Conservation (phyloP, 192 early-diverging fungal genomes). For the Coemansia sp. region DNA sequence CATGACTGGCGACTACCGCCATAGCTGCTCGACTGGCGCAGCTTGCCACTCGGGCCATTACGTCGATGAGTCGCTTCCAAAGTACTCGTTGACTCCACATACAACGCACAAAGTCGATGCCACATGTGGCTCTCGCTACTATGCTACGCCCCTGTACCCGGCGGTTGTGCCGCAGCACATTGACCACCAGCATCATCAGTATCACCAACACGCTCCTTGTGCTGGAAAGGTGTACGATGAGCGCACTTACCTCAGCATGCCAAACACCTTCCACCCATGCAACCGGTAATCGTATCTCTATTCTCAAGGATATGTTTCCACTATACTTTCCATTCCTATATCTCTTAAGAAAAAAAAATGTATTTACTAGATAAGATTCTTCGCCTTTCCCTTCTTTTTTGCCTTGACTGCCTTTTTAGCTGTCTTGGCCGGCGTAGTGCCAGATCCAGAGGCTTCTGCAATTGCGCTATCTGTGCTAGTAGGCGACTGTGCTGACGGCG, state of each 20-base stretch:
- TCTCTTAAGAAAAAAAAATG: neutral
- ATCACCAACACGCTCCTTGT: neutral
- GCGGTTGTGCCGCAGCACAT: neutral
- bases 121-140: slow-evolving; percentile 28
- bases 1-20: slow-evolving; percentile 20
- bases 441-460: slow-evolving; percentile 5
- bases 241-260: slow-evolving; percentile 37
- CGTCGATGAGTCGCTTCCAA: slow-evolving; percentile 33
- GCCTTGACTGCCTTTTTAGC: slow-evolving; percentile 41
- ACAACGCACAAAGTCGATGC: slow-evolving; percentile 48
- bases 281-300: slow-evolving; percentile 20
- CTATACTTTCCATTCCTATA: neutral
- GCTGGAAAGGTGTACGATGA: slow-evolving; percentile 23
- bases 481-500: slow-evolving; percentile 7
- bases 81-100: slow-evolving; percentile 48
- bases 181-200: neutral
- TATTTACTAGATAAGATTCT: slow-evolving; percentile 22
- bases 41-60: neutral
- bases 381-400: slow-evolving; percentile 48
- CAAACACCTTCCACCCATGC: slow-evolving; percentile 33
- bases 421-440: neutral
- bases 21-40: slow-evolving; percentile 6
- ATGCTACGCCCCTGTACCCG: slow-evolving; percentile 35
- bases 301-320: neutral
- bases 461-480: neutral